Evolutionary conservation across 352 stramenopile genomes (phyloP).

Genomic region (Phytophthora hibernalis): DNA sequence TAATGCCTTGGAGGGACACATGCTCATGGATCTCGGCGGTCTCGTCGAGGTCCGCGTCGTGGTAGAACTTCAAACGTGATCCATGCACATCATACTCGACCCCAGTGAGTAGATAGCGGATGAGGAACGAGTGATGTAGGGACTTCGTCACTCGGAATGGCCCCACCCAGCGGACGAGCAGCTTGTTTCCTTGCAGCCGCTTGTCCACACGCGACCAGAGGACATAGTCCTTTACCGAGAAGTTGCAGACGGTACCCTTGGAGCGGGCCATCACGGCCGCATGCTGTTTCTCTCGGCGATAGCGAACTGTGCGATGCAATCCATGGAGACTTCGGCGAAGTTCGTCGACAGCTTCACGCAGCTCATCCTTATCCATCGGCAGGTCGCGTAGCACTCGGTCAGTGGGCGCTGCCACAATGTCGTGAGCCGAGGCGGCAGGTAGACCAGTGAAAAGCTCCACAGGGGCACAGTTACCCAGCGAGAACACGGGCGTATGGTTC

Average conservation of each 20-base stretch:
- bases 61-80: constrained; percentile 19
- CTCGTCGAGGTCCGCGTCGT: constrained; percentile 5
- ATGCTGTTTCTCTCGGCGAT: too few relatives aligned
- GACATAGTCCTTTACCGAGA: constrained; percentile 16
- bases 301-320: background rate
- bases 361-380: background rate
- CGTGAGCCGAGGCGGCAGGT: too few relatives aligned
- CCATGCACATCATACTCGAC: constrained; percentile 16
- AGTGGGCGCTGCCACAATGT: too few relatives aligned
- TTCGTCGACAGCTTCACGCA: background rate
- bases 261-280: constrained; percentile 19
- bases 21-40: constrained; percentile 19
- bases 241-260: constrained; percentile 15
- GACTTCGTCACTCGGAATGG: constrained; percentile 17
- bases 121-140: constrained; percentile 20
- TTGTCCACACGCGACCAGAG: constrained; percentile 23
- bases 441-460: too few relatives aligned
- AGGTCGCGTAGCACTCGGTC: background rate
- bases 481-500: too few relatives aligned
- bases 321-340: background rate
- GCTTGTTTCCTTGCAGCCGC: constrained; percentile 6
- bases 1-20: constrained; percentile 7
- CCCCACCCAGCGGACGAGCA: constrained; percentile 13
- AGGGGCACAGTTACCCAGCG: too few relatives aligned
- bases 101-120: constrained; percentile 17